Percentiles rank a stretch among this genome's conserved stretches.
Evolutionary conservation across 1,284 basidiomycete species (phyloP).

Genomic region (Sparassis latifolia): DNA sequence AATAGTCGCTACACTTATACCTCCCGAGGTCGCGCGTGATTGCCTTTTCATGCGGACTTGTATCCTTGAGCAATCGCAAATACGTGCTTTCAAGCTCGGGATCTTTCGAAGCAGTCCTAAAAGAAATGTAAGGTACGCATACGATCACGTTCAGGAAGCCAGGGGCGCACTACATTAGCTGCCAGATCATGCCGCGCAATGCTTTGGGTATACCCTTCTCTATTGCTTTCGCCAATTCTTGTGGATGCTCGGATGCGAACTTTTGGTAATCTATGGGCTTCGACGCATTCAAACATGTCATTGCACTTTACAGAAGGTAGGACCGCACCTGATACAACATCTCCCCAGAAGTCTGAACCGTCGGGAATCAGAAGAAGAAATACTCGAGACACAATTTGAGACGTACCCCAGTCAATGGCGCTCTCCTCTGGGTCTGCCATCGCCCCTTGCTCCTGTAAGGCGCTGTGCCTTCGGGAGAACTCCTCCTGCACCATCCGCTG

Average conservation of each 20-base stretch:
- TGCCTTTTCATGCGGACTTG: conserved; percentile 87
- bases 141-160: conserved; percentile 1
- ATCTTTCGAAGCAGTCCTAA: conserved; percentile 86
- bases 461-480: conserved; percentile 52
- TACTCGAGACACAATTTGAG: background rate
- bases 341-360: conserved; percentile 87
- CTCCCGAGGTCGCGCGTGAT: conserved; percentile 89
- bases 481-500: conserved; percentile 64
- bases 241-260: conserved; percentile 73
- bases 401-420: conserved; percentile 72
- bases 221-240: conserved; percentile 84
- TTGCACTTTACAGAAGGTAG: conserved; percentile 3
- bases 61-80: conserved; percentile 76
- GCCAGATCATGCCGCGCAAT: conserved; percentile 95
- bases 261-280: conserved; percentile 67
- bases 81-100: conserved; percentile 83
- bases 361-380: background rate
- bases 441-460: conserved; percentile 29
- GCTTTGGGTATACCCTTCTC: conserved; percentile 86
- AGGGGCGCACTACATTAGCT: conserved; percentile 71
- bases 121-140: conserved; percentile 5
- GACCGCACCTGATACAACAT: conserved; percentile 75
- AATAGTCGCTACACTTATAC: conserved; percentile 26
- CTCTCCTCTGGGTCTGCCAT: conserved; percentile 21
- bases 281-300: background rate